These are phyloP conservation scores for Lipomyces sp. DNA, from an alignment of 805 yeast genomes.

Conservation along the genomic window DNA sequence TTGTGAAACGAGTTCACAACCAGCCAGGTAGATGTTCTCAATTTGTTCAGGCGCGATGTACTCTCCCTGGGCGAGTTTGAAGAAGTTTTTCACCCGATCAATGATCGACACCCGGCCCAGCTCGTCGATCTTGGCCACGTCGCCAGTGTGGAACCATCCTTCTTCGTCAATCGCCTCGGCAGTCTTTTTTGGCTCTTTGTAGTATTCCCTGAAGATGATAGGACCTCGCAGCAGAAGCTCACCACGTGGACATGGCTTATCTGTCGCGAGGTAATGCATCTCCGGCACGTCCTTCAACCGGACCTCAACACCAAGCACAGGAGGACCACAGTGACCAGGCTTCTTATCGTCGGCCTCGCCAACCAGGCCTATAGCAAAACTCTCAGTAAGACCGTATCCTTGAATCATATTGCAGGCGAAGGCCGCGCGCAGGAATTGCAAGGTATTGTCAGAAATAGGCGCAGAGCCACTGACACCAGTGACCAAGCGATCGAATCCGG, in stretches of 20 bases:
- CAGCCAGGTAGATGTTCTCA: slow-evolving; percentile 64
- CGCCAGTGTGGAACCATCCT: slow-evolving; percentile 51
- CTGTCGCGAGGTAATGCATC: slow-evolving; percentile 56
- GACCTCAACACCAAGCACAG: slow-evolving; percentile 60
- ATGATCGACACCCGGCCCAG: slow-evolving; percentile 64
- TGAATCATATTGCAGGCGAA: slow-evolving; percentile 60
- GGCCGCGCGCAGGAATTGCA: slow-evolving; percentile 64
- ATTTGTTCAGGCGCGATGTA: slow-evolving; percentile 78
- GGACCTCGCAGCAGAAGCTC: slow-evolving; percentile 70
- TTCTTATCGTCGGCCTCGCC: slow-evolving; percentile 51
- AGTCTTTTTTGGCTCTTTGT: slow-evolving; percentile 62
- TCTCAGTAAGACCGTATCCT: slow-evolving; percentile 56
- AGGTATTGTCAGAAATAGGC: slow-evolving; percentile 66
- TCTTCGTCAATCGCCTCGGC: slow-evolving; percentile 53
- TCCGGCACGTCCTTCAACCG: slow-evolving; percentile 67
- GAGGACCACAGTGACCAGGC: slow-evolving; percentile 65
- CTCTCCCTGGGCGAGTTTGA: slow-evolving; percentile 68
- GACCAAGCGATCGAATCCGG: slow-evolving; percentile 54
- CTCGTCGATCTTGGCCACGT: slow-evolving; percentile 58
- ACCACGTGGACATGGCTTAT: slow-evolving; percentile 56
- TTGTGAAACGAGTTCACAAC: slow-evolving; percentile 58
- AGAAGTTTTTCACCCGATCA: slow-evolving; percentile 80
- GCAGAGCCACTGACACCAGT: slow-evolving; percentile 64
- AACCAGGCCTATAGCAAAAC: slow-evolving; percentile 39
- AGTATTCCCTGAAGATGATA: slow-evolving; percentile 62